Conservation (phyloP, 179 eudicot species). For the Beta corolliflora region DNA sequence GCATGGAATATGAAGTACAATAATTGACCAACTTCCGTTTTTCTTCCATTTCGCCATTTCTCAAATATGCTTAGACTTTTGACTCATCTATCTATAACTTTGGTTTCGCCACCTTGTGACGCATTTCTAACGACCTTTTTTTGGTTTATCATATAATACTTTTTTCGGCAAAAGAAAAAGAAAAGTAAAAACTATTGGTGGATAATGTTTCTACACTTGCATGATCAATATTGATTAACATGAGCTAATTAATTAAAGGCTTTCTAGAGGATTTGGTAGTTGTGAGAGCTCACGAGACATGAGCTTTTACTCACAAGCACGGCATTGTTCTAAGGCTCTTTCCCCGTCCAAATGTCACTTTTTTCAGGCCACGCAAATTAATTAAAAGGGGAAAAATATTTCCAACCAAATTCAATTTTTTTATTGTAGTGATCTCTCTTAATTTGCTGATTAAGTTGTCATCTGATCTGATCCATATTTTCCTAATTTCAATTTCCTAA, state of each 20-base stretch:
- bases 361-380: background rate
- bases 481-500: background rate
- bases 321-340: conserved; percentile 21
- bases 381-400: background rate
- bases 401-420: background rate
- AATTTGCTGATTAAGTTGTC: background rate
- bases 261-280: conserved; percentile 37
- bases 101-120: background rate
- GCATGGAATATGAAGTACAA: background rate
- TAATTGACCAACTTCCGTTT: background rate
- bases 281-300: conserved; percentile 37
- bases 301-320: conserved; percentile 27
- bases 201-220: conserved; percentile 40
- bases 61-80: background rate
- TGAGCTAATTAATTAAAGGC: background rate
- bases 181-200: conserved; percentile 3
- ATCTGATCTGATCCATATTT: background rate
- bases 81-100: background rate
- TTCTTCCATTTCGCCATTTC: background rate
- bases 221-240: conserved; percentile 32
- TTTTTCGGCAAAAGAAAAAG: background rate
- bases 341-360: conserved; percentile 30
- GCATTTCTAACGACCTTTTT: background rate
- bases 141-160: background rate
- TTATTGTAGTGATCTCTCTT: background rate